A percentile compares a stretch with the other conserved stretches of the same genome.
Evolutionary conservation across 805 yeast genomes (phyloP).

Genomic region (Candida silvicultrix): DNA sequence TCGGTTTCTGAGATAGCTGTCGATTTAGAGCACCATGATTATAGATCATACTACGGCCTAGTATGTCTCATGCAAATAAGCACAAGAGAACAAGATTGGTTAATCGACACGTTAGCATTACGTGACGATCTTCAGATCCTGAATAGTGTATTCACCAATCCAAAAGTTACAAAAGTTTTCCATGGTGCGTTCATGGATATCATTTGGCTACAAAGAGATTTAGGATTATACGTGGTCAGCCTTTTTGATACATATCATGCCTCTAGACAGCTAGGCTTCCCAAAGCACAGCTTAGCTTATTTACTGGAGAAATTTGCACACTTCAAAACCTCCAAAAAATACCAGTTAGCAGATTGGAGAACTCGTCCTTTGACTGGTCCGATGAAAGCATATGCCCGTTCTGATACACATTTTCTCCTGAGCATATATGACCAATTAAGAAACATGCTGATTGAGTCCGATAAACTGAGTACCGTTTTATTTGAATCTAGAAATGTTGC

Average conservation of each 20-base stretch:
- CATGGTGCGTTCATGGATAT: constrained; percentile 98
- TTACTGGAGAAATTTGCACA: constrained; percentile 73
- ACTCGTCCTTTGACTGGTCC: constrained; percentile 72
- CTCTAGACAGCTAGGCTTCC: constrained; percentile 68
- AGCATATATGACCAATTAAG: constrained; percentile 73
- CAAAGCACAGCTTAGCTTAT: constrained; percentile 79
- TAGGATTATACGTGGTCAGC: constrained; percentile 85
- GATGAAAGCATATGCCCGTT: constrained; percentile 82
- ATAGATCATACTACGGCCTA: constrained; percentile 82
- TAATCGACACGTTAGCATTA: constrained; percentile 77
- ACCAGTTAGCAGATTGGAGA: constrained; percentile 97
- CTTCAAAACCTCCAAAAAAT: constrained; percentile 87
- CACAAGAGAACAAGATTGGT: constrained; percentile 72
- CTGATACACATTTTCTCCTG: constrained; percentile 89
- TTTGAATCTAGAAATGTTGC: constrained; percentile 77
- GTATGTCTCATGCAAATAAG: constrained; percentile 93
- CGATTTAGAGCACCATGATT: constrained; percentile 95
- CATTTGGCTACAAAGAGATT: constrained; percentile 92
- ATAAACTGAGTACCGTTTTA: constrained; percentile 55
- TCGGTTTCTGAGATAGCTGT: constrained; percentile 68
- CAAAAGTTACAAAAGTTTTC: constrained; percentile 74
- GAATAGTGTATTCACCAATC: constrained; percentile 77
- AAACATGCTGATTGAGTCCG: constrained; percentile 47
- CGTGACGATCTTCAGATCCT: constrained; percentile 63
- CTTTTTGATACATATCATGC: constrained; percentile 94